Evolutionary conservation across 2,329 filamentous ascomycete species (phyloP).

Genomic region (Exophiala viscosa): DNA sequence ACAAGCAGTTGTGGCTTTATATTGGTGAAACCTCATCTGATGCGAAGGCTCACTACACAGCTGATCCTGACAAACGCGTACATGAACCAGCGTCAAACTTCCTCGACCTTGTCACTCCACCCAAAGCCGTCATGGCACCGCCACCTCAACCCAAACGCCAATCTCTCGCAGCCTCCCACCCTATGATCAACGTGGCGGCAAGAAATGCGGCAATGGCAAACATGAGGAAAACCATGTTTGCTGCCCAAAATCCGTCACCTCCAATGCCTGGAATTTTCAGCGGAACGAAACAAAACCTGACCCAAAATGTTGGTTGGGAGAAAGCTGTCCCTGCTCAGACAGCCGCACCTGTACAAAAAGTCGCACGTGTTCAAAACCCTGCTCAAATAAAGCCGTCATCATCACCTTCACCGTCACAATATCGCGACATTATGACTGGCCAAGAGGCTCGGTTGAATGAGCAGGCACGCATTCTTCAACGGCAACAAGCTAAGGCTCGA

Average conservation of each 20-base stretch:
- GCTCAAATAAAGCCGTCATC: too few species aligned
- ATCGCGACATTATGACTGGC: constrained; percentile 22
- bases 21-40: constrained; percentile 83
- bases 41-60: constrained; percentile 84
- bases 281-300: constrained; percentile 22
- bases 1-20: constrained; percentile 83
- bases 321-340: constrained; percentile 16
- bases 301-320: constrained; percentile 14
- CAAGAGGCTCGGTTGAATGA: constrained; percentile 28
- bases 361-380: constrained; percentile 1
- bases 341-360: constrained; percentile 14
- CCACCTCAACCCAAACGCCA: constrained; percentile 29
- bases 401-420: constrained; percentile 12
- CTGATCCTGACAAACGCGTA: constrained; percentile 57
- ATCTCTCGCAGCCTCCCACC: constrained; percentile 24
- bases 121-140: constrained; percentile 26
- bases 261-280: constrained; percentile 18
- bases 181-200: constrained; percentile 20
- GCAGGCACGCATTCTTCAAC: constrained; percentile 28
- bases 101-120: constrained; percentile 44
- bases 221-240: constrained; percentile 13
- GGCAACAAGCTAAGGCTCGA: constrained; percentile 25
- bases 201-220: constrained; percentile 22
- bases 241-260: not conserved
- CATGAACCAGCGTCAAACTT: constrained; percentile 50